Base-by-base conservation (phyloP, 169 alveolate species). In the Plasmodium relictum region DNA sequence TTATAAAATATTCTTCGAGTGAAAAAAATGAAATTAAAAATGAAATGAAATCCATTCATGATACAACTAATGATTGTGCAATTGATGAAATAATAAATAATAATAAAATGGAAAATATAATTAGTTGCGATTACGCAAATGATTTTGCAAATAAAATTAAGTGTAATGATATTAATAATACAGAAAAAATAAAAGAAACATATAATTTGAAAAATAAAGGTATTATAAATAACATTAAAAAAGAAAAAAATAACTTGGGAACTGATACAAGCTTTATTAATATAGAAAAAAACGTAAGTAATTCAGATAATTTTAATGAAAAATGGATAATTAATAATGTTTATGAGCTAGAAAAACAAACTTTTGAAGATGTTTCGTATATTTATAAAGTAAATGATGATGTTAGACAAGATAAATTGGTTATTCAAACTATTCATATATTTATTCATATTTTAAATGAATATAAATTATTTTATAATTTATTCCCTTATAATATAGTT, bases 361-460 rank as follows among this genome's bases (percentile, higher is more conserved):
- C 0, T 10, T 68, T n/a, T 20, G 85, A 80, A 31, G 80, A 68
- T 31, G 16, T 80, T 20, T 73, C 98, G 0, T 92, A 93, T 24
- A 94, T 96, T 70, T 96, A 92, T 63, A 96, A 96, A 76, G 96
- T 93, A 45, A 97, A 97, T 69, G 98, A 96, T 88, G 98, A 96
- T 89, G 93, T 96, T 6, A 74, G 97, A 63, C 97, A 96, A 88
- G 98, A 96, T 88, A 90, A 93, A 62, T 87, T 96, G 73, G 95
- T 95, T 39, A 76, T 96, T 39, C 97, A 96, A 76, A 89, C 94
- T 12, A 92, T 96, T 70, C 92, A 93, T 70, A 88, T 95, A 39
- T 95, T 80, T 59, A 80, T 65, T 22, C 90, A 80, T 92, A 95
- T 95, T 91, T 74, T 95, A 83, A 88, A 73, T 96, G 66, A 93